Base-by-base conservation (phyloP, 2,329 filamentous ascomycete genomes). In the Nigrospora osmanthi region DNA sequence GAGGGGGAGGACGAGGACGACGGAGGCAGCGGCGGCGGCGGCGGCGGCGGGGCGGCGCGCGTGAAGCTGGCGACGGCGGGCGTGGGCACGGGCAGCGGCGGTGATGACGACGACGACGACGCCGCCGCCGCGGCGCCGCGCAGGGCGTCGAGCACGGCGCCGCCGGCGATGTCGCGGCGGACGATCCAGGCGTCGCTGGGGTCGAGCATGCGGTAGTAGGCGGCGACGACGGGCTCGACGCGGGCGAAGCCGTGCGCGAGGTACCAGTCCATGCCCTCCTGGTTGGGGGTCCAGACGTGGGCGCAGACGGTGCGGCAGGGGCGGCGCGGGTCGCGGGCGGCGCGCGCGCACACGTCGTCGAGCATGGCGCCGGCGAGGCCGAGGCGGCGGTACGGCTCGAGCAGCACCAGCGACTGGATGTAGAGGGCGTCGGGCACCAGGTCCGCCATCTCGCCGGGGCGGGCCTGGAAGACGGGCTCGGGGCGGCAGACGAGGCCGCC, bases 201-300 rank as follows among this genome's bases (percentile, higher is more conserved):
- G 42, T 73, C 70, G 34, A 85, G 67, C 54, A 76, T 79, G 54
- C 75, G 66, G 60, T 85, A 85, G 58, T 85, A 85, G 3, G 73
- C 73, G 32, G 68, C 59, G 11, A 82, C 58, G 33, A 68, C 59
- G 12, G 52, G 54, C 13, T 66, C 69, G 40, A 72, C 67, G 42
- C 68, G 66, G 47, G 57, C 54, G 58, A 85, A 85, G 3, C 79
- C 78, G 11, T 78, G 70, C 19, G 69, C 67, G 31, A 66, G 55
- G 62, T 85, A 85, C 81, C 81, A 85, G 46, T 67, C 67, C 49
- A 84, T 61, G 0, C 73, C 81, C 16, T 83, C 80, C 3, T 74
- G 70, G 58, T 83, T 84, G 47, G 80, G 72, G 11, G 80, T 81
- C 81, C 81, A 85, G 14, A 85, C 81, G 58, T 85, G 81, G 5